Percentiles rank a stretch among this genome's conserved stretches.
These are phyloP conservation scores for Xylariomycetidae sp. DNA, from an alignment of 2,329 filamentous ascomycete genomes.

Conservation along the genomic window DNA sequence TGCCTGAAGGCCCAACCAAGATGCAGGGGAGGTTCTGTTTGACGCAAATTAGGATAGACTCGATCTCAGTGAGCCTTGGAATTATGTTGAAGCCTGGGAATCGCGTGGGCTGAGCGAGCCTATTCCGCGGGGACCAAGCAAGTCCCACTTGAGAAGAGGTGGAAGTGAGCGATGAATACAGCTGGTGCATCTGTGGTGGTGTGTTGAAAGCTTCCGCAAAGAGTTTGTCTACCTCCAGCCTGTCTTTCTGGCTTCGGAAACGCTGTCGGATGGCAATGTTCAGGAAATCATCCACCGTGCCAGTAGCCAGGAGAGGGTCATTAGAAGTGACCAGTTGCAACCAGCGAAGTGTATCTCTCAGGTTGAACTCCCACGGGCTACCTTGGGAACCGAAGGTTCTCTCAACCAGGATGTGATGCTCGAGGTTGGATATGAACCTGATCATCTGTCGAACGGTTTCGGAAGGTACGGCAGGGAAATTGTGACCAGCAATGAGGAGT, in stretches of 20 bases:
- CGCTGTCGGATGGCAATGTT: conserved; percentile 80
- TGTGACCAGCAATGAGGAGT: conserved; percentile 70
- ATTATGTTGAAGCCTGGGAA: conserved; percentile 46
- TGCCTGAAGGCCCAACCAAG: conserved; percentile 76
- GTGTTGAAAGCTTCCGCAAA: conserved; percentile 60
- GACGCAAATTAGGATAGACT: conserved; percentile 82
- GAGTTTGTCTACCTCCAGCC: conserved; percentile 55
- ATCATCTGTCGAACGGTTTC: conserved; percentile 64
- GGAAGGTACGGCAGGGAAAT: conserved; percentile 60
- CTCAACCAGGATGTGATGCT: conserved; percentile 59
- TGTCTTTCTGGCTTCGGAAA: conserved; percentile 70
- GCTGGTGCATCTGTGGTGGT: conserved; percentile 50
- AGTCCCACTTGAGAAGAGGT: conserved; percentile 72
- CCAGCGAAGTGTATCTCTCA: conserved; percentile 88
- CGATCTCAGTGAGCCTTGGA: conserved; percentile 63
- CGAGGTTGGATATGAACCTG: conserved; percentile 72
- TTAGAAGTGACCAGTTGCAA: conserved; percentile 61
- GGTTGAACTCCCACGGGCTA: conserved; percentile 92
- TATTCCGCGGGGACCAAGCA: conserved; percentile 60
- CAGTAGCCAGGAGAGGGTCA: conserved; percentile 54
- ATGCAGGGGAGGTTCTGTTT: conserved; percentile 86
- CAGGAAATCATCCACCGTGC: conserved; percentile 65
- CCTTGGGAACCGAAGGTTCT: conserved; percentile 55
- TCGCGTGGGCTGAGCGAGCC: conserved; percentile 42
- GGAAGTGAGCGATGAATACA: conserved; percentile 64